Base-by-base conservation (phyloP, 192 early-diverging fungal genomes). In the Lunasporangiospora selenospora region DNA sequence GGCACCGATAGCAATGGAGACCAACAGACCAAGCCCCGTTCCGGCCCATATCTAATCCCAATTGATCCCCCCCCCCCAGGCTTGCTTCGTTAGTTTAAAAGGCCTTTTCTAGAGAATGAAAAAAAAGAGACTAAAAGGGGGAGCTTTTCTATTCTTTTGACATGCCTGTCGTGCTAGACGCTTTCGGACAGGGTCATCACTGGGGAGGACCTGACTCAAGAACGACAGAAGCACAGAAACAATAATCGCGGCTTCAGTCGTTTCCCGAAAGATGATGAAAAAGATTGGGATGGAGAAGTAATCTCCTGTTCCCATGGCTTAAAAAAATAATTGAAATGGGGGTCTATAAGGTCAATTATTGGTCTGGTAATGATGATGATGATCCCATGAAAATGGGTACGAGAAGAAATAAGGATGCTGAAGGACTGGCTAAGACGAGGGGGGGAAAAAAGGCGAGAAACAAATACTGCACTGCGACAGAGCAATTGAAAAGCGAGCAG, bases 181-280 rank as follows among this genome's bases (percentile, higher is more conserved):
- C 29, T 53, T 57, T 19, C 53, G 59, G 31, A 73, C 44, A 24
- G 48, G 53, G 21, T 73, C 60, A 9, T 45, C 34, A 18, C 26
- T 21, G 8, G 55, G 53, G 21, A 73, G 29, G 16, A 73, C 60
- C 49, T 73, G 69, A 27, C 29, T 63, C 46, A 73, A 29, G 60
- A 94, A 94, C 15, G 91, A 80, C 19, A 94, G 81, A n/a, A 95
- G 73, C 10, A 98, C 92, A 2, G 89, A 89, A 48, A 98, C 78
- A 55, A 98, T 89, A 70, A 97, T 87, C 10, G 88, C 88, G 1
- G 90, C 92, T 80, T 98, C 95, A 9, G 89, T 80, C 26, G 92
- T 89, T 82, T 96, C 93, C 46, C 92, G 77, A 59, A 93, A 85
- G 19, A 92, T 32, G 16, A 93, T 89, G 53, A 92, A 90, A 62